Evolutionary conservation across 208 protist species (phyloP), one percentile per base, ranked within the genome.

Genomic region (Angomonas desouzai): DNA sequence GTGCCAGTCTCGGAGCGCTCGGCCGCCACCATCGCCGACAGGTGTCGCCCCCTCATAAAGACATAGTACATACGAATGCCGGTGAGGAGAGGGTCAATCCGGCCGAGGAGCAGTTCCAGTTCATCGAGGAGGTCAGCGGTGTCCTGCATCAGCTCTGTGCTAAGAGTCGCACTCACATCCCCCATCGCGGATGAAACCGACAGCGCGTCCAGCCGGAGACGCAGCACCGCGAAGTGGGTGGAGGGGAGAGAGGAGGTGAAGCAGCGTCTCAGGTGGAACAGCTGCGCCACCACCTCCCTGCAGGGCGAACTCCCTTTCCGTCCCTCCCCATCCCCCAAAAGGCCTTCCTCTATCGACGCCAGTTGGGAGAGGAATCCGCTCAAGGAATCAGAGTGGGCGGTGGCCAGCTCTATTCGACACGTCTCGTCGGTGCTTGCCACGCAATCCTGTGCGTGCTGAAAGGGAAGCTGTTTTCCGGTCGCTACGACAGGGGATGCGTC

Each of bases 61-160:
- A 80, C 76, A 71, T 87, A 80, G 56, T 87, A 73, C 67, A 90
- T 76, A 51, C 86, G 86, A 58, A 89, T 59, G 6, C 77, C 83
- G 3, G 83, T 93, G 16, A 87, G 48, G 13, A 89, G 62, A 2
- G 82, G 82, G 30, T 88, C 66, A 64, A 87, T 86, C 27, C 27
- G 22, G 0, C 74, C 67, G 11, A 88, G 40, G 47, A 90, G 32
- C 51, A 85, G 47, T 66, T 83, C 77, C 29, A 93, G 36, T 53
- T 83, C 79, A 53, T 81, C 71, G 48, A 93, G 51, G 0, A 85
- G 70, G 49, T 63, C 66, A 18, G 80, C 72, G 40, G 69, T 74
- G 11, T 85, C 57, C 20, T 75, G 62, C 22, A 89, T 60, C 27
- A 93, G 61, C 11, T 65, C 40, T 22, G 48, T 66, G 56, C 72